Percentiles rank a stretch among this genome's conserved stretches.
Evolutionary conservation across 768 basidiomycete genomes (phyloP).

Genomic region (Russula brevipes): DNA sequence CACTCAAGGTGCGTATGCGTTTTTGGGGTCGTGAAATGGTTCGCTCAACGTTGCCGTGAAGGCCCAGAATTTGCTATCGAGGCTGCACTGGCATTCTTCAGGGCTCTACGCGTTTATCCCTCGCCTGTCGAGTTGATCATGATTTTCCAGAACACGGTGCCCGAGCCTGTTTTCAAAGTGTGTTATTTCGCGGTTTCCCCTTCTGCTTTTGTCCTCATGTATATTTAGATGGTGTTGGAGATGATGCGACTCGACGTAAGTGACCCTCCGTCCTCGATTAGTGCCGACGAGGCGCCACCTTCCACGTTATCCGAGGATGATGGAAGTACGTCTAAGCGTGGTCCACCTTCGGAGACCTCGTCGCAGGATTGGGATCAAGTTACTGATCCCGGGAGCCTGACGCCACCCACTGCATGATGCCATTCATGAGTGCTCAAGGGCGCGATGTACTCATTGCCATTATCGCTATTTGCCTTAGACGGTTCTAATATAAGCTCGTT

Average conservation of each 20-base stretch:
- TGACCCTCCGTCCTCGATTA: conserved; percentile 44
- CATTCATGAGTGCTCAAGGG: conserved; percentile 15
- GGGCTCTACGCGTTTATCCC: conserved; percentile 91
- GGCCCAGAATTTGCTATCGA: conserved; percentile 74
- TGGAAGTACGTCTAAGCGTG: conserved; percentile 52
- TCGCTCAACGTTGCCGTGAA: conserved; percentile 31
- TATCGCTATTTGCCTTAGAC: conserved; percentile 29
- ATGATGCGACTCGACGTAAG: conserved; percentile 88
- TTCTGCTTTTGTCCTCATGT: conserved; percentile 8
- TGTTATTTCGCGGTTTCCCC: conserved; percentile 17
- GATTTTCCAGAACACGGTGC: conserved; percentile 91
- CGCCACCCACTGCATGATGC: conserved; percentile 39
- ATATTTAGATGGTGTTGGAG: conserved; percentile 62
- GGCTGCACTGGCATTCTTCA: conserved; percentile 87
- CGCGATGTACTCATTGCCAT: conserved; percentile 20
- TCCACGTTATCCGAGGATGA: conserved; percentile 43
- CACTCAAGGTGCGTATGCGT: conserved; percentile 53
- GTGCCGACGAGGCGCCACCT: conserved; percentile 31
- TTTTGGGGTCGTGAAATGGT: background rate
- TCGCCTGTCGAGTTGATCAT: conserved; percentile 89
- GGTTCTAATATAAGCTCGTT: conserved; percentile 57
- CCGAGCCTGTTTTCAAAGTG: conserved; percentile 74
- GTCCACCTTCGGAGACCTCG: conserved; percentile 80
- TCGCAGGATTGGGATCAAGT: conserved; percentile 89
- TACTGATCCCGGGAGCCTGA: conserved; percentile 65